Percentiles rank a stretch among this genome's conserved stretches.
Evolutionary conservation across 1,139 yeast genomes (phyloP).

Genomic region (Diutina catenulata): DNA sequence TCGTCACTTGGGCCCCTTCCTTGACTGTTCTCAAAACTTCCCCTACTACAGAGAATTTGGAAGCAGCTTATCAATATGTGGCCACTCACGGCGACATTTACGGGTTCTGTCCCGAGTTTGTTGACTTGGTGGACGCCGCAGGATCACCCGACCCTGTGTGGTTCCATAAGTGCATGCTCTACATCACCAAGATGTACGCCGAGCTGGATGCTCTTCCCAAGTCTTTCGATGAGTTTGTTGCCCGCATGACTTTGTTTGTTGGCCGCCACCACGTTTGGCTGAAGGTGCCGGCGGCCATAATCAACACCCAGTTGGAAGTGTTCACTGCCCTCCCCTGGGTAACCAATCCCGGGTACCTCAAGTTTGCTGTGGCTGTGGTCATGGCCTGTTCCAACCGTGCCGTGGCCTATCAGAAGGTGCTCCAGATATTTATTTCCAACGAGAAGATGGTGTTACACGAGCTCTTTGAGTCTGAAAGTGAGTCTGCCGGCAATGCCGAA

Average conservation of each 20-base stretch:
- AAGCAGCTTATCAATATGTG: too few species aligned
- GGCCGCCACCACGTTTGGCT: background rate
- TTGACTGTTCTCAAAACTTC: background rate
- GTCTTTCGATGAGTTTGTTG: background rate
- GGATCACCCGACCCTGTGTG: constrained; percentile 14
- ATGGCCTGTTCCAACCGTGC: constrained; percentile 24
- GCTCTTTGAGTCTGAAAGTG: constrained; percentile 13
- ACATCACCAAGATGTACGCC: constrained; percentile 53
- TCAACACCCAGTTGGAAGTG: constrained; percentile 64
- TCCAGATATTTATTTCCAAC: constrained; percentile 57
- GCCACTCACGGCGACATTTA: constrained; percentile 4
- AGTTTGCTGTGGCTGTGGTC: constrained; percentile 28
- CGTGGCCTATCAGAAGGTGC: constrained; percentile 34
- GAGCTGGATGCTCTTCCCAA: constrained; percentile 21
- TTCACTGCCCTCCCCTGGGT: constrained; percentile 43
- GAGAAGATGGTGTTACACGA: constrained; percentile 19
- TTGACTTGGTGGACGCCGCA: constrained; percentile 11
- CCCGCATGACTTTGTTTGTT: background rate
- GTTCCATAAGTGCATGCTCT: constrained; percentile 41
- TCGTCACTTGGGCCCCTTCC: background rate
- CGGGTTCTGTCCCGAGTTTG: constrained; percentile 17
- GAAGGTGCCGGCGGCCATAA: constrained; percentile 29
- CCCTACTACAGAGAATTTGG: too few species aligned
- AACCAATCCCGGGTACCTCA: constrained; percentile 20
- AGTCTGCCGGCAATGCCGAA: too few species aligned